phyloP scores from a whole-genome alignment of 148 eudicot genomes.

The Drosera capensis region DNA sequence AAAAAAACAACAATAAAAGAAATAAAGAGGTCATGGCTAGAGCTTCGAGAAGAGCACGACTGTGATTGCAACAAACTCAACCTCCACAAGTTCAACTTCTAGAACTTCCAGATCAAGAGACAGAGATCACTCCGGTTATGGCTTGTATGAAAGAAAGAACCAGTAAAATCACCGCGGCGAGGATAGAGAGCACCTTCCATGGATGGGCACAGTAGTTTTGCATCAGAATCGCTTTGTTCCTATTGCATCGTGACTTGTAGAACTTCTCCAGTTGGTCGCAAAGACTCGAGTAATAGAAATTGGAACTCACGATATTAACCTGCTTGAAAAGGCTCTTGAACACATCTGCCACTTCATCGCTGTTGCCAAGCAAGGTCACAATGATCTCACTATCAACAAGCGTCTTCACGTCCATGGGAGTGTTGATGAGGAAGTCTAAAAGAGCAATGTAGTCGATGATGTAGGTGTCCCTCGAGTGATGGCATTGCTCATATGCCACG shows the following conservation, averaged over 20 bases:
- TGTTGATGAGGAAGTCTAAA: conserved; percentile 10
- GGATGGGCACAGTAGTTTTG: conserved; percentile 26
- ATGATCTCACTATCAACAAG: conserved; percentile 11
- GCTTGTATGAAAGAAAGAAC: conserved; percentile 29
- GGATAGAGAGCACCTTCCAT: conserved; percentile 22
- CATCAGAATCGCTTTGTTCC: conserved; percentile 10
- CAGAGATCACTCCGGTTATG: neutral
- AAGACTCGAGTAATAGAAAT: conserved; percentile 14
- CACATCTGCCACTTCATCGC: conserved; percentile 8
- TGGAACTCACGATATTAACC: neutral
- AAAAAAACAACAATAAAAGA: too few species aligned
- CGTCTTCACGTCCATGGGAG: conserved; percentile 10
- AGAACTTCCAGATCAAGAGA: neutral
- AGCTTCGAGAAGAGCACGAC: too few species aligned
- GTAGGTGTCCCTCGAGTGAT: conserved; percentile 10
- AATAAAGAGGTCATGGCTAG: too few species aligned
- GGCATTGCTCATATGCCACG: conserved; percentile 10
- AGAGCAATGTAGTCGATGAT: conserved; percentile 11
- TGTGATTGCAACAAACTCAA: too few species aligned
- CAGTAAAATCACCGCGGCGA: conserved; percentile 16
- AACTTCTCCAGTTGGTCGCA: conserved; percentile 12
- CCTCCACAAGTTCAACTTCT: too few species aligned
- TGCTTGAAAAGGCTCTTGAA: conserved; percentile 7
- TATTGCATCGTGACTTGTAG: conserved; percentile 14
- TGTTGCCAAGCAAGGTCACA: conserved; percentile 10